Percentiles rank a stretch among this genome's conserved stretches.
phyloP scores from a whole-genome alignment of 2,329 filamentous ascomycete species.

The Aspergillus uvarum region DNA sequence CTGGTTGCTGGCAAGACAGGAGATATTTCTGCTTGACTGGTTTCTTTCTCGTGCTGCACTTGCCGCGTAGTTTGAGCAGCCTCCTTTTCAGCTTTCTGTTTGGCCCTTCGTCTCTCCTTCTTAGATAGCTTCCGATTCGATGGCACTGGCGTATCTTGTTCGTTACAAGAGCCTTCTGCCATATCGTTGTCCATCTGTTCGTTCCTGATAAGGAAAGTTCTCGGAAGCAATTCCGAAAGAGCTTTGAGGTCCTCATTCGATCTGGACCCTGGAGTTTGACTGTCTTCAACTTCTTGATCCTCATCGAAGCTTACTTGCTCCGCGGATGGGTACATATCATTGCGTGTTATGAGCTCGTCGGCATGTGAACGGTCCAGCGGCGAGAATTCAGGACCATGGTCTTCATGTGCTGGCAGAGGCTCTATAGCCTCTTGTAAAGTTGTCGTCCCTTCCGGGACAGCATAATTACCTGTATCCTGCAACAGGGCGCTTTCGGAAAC shows the following conservation, averaged over 20 bases:
- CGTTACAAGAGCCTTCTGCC: conserved; percentile 8
- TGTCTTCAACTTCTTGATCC: neutral
- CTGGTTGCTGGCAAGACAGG: neutral
- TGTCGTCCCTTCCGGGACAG: neutral
- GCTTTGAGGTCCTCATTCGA: neutral
- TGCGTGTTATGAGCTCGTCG: neutral
- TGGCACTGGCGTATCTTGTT: conserved; percentile 11
- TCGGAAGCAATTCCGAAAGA: neutral
- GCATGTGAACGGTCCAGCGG: neutral
- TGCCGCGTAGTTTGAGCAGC: conserved; percentile 7
- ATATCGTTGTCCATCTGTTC: conserved; percentile 15
- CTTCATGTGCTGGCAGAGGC: neutral
- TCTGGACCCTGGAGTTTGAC: too few relatives aligned
- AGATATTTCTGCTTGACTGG: conserved; percentile 6
- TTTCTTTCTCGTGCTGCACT: conserved; percentile 7
- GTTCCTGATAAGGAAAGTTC: neutral
- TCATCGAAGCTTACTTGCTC: neutral
- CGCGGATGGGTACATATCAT: neutral
- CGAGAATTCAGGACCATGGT: neutral
- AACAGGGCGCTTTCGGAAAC: neutral
- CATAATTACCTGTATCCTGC: neutral
- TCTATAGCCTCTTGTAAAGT: neutral
- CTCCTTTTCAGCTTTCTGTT: conserved; percentile 26
- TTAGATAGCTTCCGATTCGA: conserved; percentile 33
- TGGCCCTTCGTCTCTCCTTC: conserved; percentile 38